A percentile compares a stretch with the other conserved stretches of the same genome.
These are phyloP conservation scores for Trichoderma pleuroti DNA, from an alignment of 2,329 filamentous ascomycete genomes.

Conservation along the genomic window DNA sequence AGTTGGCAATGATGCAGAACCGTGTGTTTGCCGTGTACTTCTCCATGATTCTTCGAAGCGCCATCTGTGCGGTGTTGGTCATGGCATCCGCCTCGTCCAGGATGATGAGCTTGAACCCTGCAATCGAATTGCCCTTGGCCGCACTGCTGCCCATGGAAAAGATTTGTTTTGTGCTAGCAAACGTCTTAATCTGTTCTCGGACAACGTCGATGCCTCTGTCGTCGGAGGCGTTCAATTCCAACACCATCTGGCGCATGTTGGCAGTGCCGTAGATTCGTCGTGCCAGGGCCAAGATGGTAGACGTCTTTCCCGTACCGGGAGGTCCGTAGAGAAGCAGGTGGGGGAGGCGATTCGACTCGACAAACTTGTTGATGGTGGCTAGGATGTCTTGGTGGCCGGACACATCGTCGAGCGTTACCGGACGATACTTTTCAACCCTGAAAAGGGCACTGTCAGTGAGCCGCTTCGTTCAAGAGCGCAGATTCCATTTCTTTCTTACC, in stretches of 20 bases:
- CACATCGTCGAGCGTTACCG: conserved; percentile 83
- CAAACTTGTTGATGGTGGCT: conserved; percentile 94
- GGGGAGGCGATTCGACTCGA: conserved; percentile 88
- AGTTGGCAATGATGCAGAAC: conserved; percentile 98
- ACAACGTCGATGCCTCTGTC: conserved; percentile 98
- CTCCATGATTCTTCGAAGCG: conserved; percentile 93
- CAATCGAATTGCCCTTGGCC: conserved; percentile 49
- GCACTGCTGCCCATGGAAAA: conserved; percentile 64
- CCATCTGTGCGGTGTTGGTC: conserved; percentile 99
- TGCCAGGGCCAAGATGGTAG: conserved; percentile 89
- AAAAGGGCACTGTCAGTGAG: background rate
- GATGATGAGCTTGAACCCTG: conserved; percentile 91
- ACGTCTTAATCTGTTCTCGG: conserved; percentile 98
- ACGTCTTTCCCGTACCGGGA: conserved; percentile 95
- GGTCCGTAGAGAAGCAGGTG: conserved; percentile 96
- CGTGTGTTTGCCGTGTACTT: conserved; percentile 97
- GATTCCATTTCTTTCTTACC: conserved; percentile 50
- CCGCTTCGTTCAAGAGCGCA: background rate
- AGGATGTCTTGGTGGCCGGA: conserved; percentile 97
- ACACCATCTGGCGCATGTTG: conserved; percentile 97
- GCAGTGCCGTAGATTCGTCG: conserved; percentile 86
- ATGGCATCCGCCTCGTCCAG: conserved; percentile 99
- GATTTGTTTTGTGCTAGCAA: conserved; percentile 96
- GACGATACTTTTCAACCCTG: conserved; percentile 96
- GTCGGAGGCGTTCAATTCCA: conserved; percentile 95